phyloP scores from a whole-genome alignment of 2,329 filamentous ascomycete species.

The Aspergillus sp. region DNA sequence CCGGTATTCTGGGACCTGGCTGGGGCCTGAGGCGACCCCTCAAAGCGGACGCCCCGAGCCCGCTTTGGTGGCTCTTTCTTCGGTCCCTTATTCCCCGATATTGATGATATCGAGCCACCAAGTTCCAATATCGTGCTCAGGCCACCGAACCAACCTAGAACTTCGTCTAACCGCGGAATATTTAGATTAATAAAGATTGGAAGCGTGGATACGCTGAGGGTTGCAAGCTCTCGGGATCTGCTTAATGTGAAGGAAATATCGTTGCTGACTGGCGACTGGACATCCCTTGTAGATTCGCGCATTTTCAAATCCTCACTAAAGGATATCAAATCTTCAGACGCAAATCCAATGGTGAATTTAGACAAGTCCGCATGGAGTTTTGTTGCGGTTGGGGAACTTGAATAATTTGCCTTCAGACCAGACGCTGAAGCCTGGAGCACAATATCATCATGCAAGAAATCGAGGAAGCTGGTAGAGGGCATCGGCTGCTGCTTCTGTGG shows the following conservation, averaged over 20 bases:
- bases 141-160: conserved; percentile 84
- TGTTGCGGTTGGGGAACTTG: conserved; percentile 19
- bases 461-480: conserved; percentile 18
- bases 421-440: conserved; percentile 32
- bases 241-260: conserved; percentile 42
- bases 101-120: conserved; percentile 78
- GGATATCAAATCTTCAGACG: conserved; percentile 51
- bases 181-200: conserved; percentile 76
- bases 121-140: conserved; percentile 88
- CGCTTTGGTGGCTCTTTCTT: conserved; percentile 32
- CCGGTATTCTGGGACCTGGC: conserved; percentile 16
- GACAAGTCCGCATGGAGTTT: conserved; percentile 34
- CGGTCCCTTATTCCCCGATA: conserved; percentile 52
- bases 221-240: conserved; percentile 31
- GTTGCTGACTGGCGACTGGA: conserved; percentile 33
- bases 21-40: conserved; percentile 41
- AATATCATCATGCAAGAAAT: conserved; percentile 29
- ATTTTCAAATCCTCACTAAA: conserved; percentile 52
- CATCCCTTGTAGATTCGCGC: conserved; percentile 46
- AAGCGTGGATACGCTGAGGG: conserved; percentile 68
- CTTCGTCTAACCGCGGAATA: conserved; percentile 78
- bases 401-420: conserved; percentile 26
- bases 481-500: conserved; percentile 7
- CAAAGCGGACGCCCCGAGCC: conserved; percentile 58
- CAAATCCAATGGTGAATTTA: conserved; percentile 50